A percentile compares a stretch with the other conserved stretches of the same genome.
These are phyloP conservation scores for Hypoxylon sp. DNA, from an alignment of 2,329 filamentous ascomycete genomes.

Conservation along the genomic window DNA sequence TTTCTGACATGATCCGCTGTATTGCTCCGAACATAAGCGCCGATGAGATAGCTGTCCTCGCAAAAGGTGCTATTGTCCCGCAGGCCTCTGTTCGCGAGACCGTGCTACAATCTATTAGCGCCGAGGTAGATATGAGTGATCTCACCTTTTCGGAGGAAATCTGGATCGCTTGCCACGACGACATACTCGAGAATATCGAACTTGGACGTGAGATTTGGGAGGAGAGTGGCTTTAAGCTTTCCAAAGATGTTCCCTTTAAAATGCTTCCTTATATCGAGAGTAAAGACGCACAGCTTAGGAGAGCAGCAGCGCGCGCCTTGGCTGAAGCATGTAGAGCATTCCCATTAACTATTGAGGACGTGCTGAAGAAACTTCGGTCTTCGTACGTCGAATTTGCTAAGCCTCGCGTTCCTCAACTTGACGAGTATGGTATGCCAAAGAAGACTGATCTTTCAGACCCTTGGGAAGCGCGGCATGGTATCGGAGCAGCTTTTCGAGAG, in stretches of 20 bases:
- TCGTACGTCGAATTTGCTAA: slow-evolving; percentile 86
- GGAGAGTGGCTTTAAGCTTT: slow-evolving; percentile 84
- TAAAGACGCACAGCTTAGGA: slow-evolving; percentile 84
- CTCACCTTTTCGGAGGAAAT: slow-evolving; percentile 89
- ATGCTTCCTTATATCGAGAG: slow-evolving; percentile 86
- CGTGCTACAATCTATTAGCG: slow-evolving; percentile 89
- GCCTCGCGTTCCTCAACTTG: slow-evolving; percentile 84
- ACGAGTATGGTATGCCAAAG: slow-evolving; percentile 94
- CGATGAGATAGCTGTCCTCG: slow-evolving; percentile 81
- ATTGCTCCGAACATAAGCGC: slow-evolving; percentile 84
- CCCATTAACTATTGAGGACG: slow-evolving; percentile 70
- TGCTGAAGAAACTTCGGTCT: slow-evolving; percentile 76
- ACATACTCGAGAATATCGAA: slow-evolving; percentile 87
- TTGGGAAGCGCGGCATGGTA: slow-evolving; percentile 92
- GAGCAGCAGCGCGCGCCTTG: slow-evolving; percentile 85
- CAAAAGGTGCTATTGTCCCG: slow-evolving; percentile 83
- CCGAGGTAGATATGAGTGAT: slow-evolving; percentile 92
- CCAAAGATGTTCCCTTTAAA: slow-evolving; percentile 73
- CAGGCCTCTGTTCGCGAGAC: slow-evolving; percentile 86
- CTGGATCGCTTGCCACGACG: slow-evolving; percentile 94
- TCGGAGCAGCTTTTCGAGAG: slow-evolving; percentile 88
- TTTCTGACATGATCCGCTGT: slow-evolving; percentile 87
- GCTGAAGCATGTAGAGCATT: slow-evolving; percentile 79
- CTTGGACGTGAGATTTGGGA: slow-evolving; percentile 93
- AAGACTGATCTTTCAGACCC: slow-evolving; percentile 90